Conservation (phyloP, 352 stramenopile genomes). For the Thalassiosira allenii region DNA sequence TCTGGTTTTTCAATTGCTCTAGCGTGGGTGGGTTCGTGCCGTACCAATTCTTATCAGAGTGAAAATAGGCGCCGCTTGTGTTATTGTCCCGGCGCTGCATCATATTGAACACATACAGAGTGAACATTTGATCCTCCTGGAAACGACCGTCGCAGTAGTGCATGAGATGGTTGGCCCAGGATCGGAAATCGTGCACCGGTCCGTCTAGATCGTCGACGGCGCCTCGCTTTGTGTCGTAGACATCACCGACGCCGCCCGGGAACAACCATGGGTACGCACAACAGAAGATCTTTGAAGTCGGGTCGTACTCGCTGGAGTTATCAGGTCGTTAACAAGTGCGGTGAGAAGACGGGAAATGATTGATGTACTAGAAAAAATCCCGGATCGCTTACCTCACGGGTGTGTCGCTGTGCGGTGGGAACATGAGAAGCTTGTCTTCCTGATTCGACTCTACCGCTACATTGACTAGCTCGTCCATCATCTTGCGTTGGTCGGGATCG, state of each 20-base stretch:
- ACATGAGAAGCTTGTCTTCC: slow-evolving; percentile 14
- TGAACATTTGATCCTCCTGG: slow-evolving; percentile 31
- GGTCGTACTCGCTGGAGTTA: slow-evolving; percentile 27
- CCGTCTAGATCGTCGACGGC: too few species aligned
- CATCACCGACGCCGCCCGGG: slow-evolving; percentile 35
- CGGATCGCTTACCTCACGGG: slow-evolving; percentile 12
- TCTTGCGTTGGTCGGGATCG: slow-evolving; percentile 7
- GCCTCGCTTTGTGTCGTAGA: slow-evolving; percentile 36
- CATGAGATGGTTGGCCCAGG: slow-evolving; percentile 53
- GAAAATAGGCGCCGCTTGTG: slow-evolving; percentile 30
- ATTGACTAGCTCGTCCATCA: slow-evolving; percentile 11
- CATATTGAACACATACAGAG: slow-evolving; percentile 39
- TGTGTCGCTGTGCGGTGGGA: slow-evolving; percentile 19
- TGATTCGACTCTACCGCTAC: slow-evolving; percentile 3
- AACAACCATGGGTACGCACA: slow-evolving; percentile 46
- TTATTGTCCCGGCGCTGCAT: slow-evolving; percentile 36
- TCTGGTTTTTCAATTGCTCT: slow-evolving; percentile 19
- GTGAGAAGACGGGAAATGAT: too few species aligned
- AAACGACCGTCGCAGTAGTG: slow-evolving; percentile 46
- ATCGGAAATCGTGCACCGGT: neutral
- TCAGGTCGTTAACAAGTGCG: neutral
- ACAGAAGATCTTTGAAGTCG: slow-evolving; percentile 16
- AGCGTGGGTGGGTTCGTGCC: slow-evolving; percentile 29
- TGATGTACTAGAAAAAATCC: neutral
- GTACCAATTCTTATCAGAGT: slow-evolving; percentile 13